Evolutionary conservation across 805 yeast genomes (phyloP).

Genomic region (Torulaspora quercuum): DNA sequence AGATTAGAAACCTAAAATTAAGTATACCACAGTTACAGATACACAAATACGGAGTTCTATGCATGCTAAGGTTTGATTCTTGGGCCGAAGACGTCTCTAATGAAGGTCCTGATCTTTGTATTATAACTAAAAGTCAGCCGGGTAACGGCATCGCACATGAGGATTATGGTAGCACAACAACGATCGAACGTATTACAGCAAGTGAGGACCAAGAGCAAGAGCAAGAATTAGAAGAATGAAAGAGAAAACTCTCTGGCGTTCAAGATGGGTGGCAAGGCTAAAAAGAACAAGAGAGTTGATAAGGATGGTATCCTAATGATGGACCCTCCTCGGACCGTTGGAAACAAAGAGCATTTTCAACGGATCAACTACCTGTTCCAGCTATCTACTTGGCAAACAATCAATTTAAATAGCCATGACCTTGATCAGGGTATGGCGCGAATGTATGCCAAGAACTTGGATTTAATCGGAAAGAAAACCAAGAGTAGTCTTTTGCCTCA

Average conservation of each 20-base stretch:
- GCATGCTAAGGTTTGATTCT: conserved; percentile 19
- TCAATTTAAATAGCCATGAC: conserved; percentile 15
- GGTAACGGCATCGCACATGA: conserved; percentile 3
- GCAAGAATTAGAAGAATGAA: neutral
- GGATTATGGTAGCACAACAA: conserved; percentile 1
- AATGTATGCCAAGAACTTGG: conserved; percentile 52
- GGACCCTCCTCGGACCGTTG: conserved; percentile 41
- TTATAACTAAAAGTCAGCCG: conserved; percentile 2
- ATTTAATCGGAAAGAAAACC: conserved; percentile 61
- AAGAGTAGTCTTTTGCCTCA: conserved; percentile 62
- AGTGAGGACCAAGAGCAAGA: neutral
- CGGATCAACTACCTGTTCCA: conserved; percentile 60
- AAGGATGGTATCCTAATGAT: conserved; percentile 21
- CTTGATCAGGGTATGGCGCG: conserved; percentile 46
- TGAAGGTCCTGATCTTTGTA: conserved; percentile 10
- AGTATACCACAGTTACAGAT: conserved; percentile 10
- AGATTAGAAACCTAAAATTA: conserved; percentile 2
- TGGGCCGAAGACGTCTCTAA: conserved; percentile 10
- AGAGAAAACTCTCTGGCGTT: neutral
- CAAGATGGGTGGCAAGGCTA: conserved; percentile 6
- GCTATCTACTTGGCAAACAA: conserved; percentile 44
- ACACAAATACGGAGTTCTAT: conserved; percentile 20
- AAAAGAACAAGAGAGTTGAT: conserved; percentile 11
- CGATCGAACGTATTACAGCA: no score
- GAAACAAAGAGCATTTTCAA: conserved; percentile 57